These are phyloP conservation scores for Alternaria sp. DNA, from an alignment of 2,329 filamentous ascomycete genomes.

Conservation along the genomic window DNA sequence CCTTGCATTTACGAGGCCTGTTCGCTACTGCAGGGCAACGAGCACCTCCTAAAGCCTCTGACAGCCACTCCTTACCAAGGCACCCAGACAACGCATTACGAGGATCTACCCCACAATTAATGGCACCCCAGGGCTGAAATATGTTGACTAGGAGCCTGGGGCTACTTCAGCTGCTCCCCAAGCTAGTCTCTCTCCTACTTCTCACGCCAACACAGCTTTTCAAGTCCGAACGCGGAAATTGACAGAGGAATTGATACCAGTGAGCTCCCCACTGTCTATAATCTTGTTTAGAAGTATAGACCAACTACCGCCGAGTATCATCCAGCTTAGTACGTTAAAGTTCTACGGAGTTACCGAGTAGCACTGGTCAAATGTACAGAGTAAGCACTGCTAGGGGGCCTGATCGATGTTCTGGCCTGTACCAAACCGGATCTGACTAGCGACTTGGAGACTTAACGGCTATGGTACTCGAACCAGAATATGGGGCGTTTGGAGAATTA, in stretches of 20 bases:
- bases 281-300: not conserved
- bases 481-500: not conserved
- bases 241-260: not conserved
- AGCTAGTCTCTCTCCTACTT: not conserved
- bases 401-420: not conserved
- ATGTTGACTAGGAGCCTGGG: not conserved
- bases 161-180: not conserved
- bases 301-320: not conserved
- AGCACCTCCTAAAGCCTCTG: not conserved
- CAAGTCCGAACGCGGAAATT: not conserved
- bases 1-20: not conserved
- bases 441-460: not conserved
- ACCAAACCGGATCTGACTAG: not conserved
- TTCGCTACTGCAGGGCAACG: not conserved
- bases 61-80: not conserved
- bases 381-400: not conserved
- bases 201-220: not conserved
- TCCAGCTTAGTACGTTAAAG: not conserved
- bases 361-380: not conserved
- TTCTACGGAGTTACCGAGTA: not conserved
- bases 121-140: not conserved
- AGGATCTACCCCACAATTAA: not conserved
- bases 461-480: not conserved
- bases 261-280: not conserved
- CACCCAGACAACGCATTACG: not conserved